Base-by-base conservation (phyloP, 2,329 filamentous ascomycete genomes). In the Aureobasidium mangrovei region DNA sequence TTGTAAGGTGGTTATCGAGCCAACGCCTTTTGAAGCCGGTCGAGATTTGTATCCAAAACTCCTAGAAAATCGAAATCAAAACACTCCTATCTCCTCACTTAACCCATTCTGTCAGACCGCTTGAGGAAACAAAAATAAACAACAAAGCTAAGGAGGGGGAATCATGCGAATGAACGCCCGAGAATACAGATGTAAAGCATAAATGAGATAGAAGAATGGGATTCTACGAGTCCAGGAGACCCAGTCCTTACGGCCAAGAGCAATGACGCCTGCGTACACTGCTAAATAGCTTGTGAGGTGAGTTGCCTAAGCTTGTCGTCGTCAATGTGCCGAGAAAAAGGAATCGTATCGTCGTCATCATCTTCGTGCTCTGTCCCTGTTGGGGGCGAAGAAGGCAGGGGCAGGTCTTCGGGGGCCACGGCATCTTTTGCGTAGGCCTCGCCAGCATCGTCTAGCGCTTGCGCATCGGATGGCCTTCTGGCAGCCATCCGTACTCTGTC, bases 111-210 rank as follows among this genome's bases (percentile, higher is more conserved):
- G 35, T 27, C 46, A 49, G 32, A 40, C n/a, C 39, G 35, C 3
- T 28, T 48, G 45, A 7, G 27, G 7, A 18, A 32, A 41, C 29
- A 51, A 35, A 31, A 33, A 28, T 35, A 51, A 42, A 35, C 33
- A 36, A 36, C 33, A 51, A 33, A 9, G 35, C 46, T 49, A 53
- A 53, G 49, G 40, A 54, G 52, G 52, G 51, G 52, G 42, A 46
- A 54, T 42, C 53, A 38, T 54, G 53, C 53, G 38, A 52, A 46
- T 41, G 12, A 39, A 41, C 27, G 28, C 41, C 40, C 18, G 12
- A 33, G 41, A 33, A 31, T 8, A 32, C 46, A 24, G 40, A 54
- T 9, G n/a, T 39, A 33, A 47, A 33, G 12, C 33, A 10, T 1
- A 9, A 54, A 54, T 8, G 26, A 26, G 40, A 31, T 8, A 29